Evolutionary conservation across 441 rosid species (phyloP).

Genomic region (Viola pubescens): DNA sequence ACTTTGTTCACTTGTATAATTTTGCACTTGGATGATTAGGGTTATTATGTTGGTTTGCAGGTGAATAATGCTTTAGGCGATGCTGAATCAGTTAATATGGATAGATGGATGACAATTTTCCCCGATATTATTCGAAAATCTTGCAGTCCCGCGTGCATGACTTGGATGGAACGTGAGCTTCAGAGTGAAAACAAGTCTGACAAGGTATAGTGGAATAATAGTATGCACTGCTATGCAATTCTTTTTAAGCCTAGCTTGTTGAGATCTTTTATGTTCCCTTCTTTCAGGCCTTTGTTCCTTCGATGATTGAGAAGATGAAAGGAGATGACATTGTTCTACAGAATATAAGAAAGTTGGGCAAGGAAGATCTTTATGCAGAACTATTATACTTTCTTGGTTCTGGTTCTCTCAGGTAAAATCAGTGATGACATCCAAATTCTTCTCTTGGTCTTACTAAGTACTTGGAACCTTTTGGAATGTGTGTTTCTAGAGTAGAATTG

Average conservation of each 20-base stretch:
- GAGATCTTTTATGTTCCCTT: slow-evolving; percentile 7
- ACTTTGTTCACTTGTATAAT: slow-evolving; percentile 4
- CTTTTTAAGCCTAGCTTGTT: slow-evolving; percentile 10
- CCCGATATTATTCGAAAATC: slow-evolving; percentile 41
- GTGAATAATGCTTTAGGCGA: slow-evolving; percentile 32
- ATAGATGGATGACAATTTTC: slow-evolving; percentile 49
- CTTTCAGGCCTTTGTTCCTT: slow-evolving; percentile 49
- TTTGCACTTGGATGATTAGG: slow-evolving; percentile 15
- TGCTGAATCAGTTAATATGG: slow-evolving; percentile 25
- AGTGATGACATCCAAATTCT: neutral
- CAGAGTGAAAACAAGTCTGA: slow-evolving; percentile 33
- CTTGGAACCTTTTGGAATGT: slow-evolving; percentile 1
- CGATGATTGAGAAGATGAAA: slow-evolving; percentile 55
- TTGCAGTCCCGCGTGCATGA: slow-evolving; percentile 41
- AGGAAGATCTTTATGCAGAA: slow-evolving; percentile 78
- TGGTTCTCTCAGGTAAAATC: slow-evolving; percentile 45
- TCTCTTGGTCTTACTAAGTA: neutral
- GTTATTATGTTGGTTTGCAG: slow-evolving; percentile 35
- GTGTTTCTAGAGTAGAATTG: slow-evolving; percentile 3
- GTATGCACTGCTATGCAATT: slow-evolving; percentile 1
- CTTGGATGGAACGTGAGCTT: slow-evolving; percentile 67
- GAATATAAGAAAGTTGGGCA: slow-evolving; percentile 67
- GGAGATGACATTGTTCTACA: slow-evolving; percentile 49
- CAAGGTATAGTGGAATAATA: slow-evolving; percentile 31
- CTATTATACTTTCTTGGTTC: slow-evolving; percentile 53